Conservation (phyloP, 495 filamentous ascomycete genomes). For the Aspergillus kassunensis region DNA sequence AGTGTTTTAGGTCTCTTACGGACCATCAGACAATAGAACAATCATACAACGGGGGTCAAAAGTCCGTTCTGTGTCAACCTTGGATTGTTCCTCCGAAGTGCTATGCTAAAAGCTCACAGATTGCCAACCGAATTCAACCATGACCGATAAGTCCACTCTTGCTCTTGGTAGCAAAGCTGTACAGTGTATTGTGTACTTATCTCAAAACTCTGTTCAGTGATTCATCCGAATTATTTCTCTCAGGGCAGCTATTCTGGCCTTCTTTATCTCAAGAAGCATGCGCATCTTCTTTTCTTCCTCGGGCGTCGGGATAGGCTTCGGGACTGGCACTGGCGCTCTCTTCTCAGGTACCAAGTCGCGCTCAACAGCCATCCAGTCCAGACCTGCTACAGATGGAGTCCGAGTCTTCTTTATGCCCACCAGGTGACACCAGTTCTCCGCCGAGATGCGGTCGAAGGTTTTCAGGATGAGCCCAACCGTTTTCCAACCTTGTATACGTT, state of each 20-base stretch:
- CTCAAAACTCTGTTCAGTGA: not conserved
- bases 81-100: not conserved
- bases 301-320: not conserved
- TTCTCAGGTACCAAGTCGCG: slow-evolving; percentile 3
- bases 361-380: slow-evolving; percentile 24
- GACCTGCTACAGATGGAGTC: slow-evolving; percentile 14
- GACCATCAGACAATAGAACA: too few species aligned
- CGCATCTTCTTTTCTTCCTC: slow-evolving; percentile 1
- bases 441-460: slow-evolving; percentile 24
- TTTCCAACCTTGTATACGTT: slow-evolving; percentile 23
- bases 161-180: not conserved
- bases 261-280: slow-evolving; percentile 2
- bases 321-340: not conserved
- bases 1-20: too few species aligned
- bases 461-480: slow-evolving; percentile 30
- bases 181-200: not conserved
- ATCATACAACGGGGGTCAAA: too few species aligned
- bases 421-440: slow-evolving; percentile 22
- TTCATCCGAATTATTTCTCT: not conserved
- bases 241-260: not conserved
- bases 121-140: not conserved
- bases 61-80: too few species aligned
- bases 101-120: not conserved
- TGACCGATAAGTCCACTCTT: not conserved
- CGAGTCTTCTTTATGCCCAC: slow-evolving; percentile 7